Base-by-base conservation (phyloP, 108 stramenopile genomes). In the Cyclotella atomus region DNA sequence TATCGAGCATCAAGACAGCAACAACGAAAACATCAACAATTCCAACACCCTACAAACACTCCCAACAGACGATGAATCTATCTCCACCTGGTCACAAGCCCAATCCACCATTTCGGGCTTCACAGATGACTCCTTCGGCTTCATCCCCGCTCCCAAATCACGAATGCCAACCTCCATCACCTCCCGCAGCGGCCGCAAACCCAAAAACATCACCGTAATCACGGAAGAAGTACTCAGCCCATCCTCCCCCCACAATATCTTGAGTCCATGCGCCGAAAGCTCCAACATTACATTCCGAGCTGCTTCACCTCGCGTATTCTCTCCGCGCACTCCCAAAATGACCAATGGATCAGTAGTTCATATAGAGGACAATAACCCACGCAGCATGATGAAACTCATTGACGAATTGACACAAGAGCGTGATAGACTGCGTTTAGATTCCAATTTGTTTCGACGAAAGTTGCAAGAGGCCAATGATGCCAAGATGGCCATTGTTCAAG, bases 361-460 rank as follows among this genome's bases (percentile, higher is more conserved):
- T 47, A 38, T 61, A 8, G 21, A n/a, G 6, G 10, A 27, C 3
- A 23, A 41, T 36, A 41, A 15, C 19, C 60, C 60, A 29, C 25
- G 21, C 24, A 23, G 20, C 20, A 34, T 36, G 44, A 65, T 29
- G 45, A 46, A 59, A 36, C 60, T 32, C 8, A 62, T 72, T 20
- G 17, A 52, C 0, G 59, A 50, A 47, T 59, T 72, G 0, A 63
- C 50, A 0, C 27, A 6, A 6, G 68, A 76, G 34, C 67, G 75
- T 21, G 67, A 76, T 17, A 50, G 59, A 21, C 50, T 76, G 15
- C 75, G 52, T 3, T 15, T 49, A 5, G 70, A 71, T 25, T 25
- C 44, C 6, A 35, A 65, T 9, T 36, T 65, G 8, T 71, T 59
- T 27, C 35, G 71, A 57, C 70, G 49, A 20, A 71, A 71, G 62